phyloP scores from a whole-genome alignment of 106 monocot genomes.

The Dendrobium chrysotoxum region DNA sequence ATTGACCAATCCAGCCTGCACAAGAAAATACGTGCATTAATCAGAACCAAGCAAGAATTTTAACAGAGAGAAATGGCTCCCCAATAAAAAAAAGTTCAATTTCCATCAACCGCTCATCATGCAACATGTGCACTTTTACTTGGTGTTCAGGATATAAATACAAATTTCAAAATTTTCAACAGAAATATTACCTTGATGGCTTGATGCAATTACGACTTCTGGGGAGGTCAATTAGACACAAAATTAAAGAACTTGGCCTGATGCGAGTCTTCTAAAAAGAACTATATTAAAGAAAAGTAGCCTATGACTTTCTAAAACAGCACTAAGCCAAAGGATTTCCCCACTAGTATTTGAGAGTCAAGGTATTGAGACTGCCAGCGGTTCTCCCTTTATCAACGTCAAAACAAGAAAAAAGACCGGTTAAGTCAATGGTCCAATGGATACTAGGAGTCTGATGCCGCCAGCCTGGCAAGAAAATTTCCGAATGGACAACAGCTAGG shows the following conservation, averaged over 20 bases:
- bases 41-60: neutral
- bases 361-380: too few relatives aligned
- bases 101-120: neutral
- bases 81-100: neutral
- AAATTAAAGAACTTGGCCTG: too few relatives aligned
- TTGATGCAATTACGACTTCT: neutral
- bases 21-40: neutral
- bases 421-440: too few relatives aligned
- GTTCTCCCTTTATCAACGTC: too few relatives aligned
- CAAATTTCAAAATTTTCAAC: neutral
- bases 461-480: too few relatives aligned
- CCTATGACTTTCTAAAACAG: neutral
- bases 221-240: too few relatives aligned
- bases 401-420: too few relatives aligned
- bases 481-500: too few relatives aligned
- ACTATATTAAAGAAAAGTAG: too few relatives aligned
- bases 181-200: neutral
- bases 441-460: too few relatives aligned
- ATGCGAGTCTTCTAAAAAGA: too few relatives aligned
- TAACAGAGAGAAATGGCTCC: neutral
- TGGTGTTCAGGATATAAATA: neutral
- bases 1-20: constrained; percentile 66
- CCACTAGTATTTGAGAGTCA: neutral
- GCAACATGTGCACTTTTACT: neutral
- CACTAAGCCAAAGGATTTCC: neutral